phyloP scores from a whole-genome alignment of 2,329 filamentous ascomycete species.

The Didymosphaeria variabile region DNA sequence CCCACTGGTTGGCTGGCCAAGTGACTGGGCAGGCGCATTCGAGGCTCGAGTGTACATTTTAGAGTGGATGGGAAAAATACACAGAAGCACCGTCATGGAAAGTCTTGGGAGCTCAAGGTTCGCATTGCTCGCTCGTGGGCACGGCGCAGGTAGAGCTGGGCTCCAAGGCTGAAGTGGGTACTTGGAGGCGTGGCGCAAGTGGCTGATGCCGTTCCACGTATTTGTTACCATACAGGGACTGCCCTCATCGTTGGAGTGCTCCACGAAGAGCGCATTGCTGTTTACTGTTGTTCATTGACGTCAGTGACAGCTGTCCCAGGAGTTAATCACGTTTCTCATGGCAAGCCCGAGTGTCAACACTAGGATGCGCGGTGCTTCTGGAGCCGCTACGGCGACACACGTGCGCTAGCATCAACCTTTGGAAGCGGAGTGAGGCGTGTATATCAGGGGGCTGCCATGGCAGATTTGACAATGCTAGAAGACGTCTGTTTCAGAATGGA shows the following conservation, averaged over 20 bases:
- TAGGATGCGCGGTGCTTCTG: slow-evolving; percentile 10
- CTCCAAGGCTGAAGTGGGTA: slow-evolving; percentile 7
- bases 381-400: slow-evolving; percentile 1
- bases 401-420: not conserved
- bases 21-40: not conserved
- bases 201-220: not conserved
- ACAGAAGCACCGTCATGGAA: not conserved
- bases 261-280: not conserved
- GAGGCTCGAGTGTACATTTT: not conserved
- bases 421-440: slow-evolving; percentile 14
- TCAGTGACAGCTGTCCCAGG: slow-evolving; percentile 1
- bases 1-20: not conserved
- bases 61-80: not conserved
- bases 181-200: slow-evolving; percentile 6
- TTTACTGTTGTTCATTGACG: slow-evolving; percentile 12
- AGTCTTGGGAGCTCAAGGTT: slow-evolving; percentile 1
- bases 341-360: not conserved
- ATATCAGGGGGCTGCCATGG: not conserved
- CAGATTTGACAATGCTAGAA: not conserved
- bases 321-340: slow-evolving; percentile 9
- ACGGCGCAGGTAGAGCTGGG: slow-evolving; percentile 1
- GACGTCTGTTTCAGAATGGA: not conserved
- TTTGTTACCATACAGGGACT: slow-evolving; percentile 3
- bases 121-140: slow-evolving; percentile 6
- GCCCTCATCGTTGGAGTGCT: not conserved